Evolutionary conservation across 2,329 filamentous ascomycete species (phyloP), one percentile per base, ranked within the genome.

Genomic region (Sphaerulina vaccinii): DNA sequence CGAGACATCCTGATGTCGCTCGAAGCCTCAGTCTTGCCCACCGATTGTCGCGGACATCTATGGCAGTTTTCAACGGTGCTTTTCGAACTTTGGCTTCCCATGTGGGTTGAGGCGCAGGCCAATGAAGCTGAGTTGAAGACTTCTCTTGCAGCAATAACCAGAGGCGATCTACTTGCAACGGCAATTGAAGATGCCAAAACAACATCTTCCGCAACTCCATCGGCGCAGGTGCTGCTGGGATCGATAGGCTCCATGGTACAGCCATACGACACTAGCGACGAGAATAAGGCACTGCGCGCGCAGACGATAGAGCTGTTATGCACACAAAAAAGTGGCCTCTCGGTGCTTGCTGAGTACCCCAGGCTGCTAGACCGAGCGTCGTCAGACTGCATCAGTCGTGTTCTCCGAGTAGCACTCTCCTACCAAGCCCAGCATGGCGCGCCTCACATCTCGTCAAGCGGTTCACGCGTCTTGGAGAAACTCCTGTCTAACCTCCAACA

Each of bases 41-140:
- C 37, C 3, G 13, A 23, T 16, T 49, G 45, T 13, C 18, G 37
- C 9, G 19, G 11, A 11, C 15, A 22, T 11, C 18, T 58, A 9
- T 65, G 63, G 63, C 47, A 49, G 15, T 33, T 60, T 32, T 33
- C 55, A 7, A 32, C 47, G n/a, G 37, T 41, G 29, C 42, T 55
- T 4, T 50, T 63, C 3, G 41, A 58, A 10, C 42, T 60, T 23
- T 64, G 59, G 57, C 60, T 54, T 11, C 62, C 60, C 2, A 32
- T 47, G 9, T 60, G 53, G 55, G 48, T 47, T 22, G 44, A 42
- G 7, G 27, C 37, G 21, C 23, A 35, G 18, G 40, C 16, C 10
- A 47, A 38, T 19, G 33, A 29, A 27, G 21, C 22, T 22, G 46
- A 11, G 32, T 42, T 16, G 44, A 24, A 15, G 7, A 15, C 23